Evolutionary conservation across 2,329 filamentous ascomycete species (phyloP).

Genomic region (Alternaria brassicae): DNA sequence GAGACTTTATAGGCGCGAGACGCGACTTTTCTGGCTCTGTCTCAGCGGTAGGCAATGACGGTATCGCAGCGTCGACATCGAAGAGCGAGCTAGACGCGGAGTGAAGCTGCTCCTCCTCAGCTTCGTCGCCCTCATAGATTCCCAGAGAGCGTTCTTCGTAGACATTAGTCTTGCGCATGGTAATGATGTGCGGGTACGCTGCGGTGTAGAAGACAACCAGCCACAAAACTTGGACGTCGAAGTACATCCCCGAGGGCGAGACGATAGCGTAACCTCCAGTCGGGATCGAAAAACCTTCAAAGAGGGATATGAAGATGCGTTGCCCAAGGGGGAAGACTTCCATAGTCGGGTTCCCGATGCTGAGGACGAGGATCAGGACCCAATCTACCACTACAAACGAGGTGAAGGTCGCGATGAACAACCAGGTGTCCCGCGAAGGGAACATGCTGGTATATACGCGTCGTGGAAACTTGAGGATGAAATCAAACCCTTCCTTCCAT

Average conservation of each 20-base stretch:
- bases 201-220: slow-evolving; percentile 32
- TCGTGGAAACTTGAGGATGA: slow-evolving; percentile 28
- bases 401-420: slow-evolving; percentile 28
- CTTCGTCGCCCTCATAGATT: slow-evolving; percentile 29
- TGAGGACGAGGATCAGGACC: slow-evolving; percentile 28
- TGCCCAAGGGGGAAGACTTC: slow-evolving; percentile 29
- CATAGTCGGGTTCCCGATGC: slow-evolving; percentile 32
- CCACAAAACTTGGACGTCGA: slow-evolving; percentile 32
- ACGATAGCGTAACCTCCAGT: slow-evolving; percentile 34
- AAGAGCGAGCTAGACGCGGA: slow-evolving; percentile 31
- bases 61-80: slow-evolving; percentile 22
- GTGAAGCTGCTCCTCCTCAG: slow-evolving; percentile 30
- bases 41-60: slow-evolving; percentile 16
- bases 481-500: slow-evolving; percentile 33
- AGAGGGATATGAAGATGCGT: slow-evolving; percentile 31
- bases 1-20: slow-evolving; percentile 10
- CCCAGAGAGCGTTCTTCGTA: slow-evolving; percentile 31
- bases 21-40: slow-evolving; percentile 12
- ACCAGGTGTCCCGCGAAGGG: slow-evolving; percentile 28
- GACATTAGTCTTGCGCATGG: slow-evolving; percentile 32
- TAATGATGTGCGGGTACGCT: slow-evolving; percentile 32
- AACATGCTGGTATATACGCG: slow-evolving; percentile 33
- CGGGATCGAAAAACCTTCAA: slow-evolving; percentile 33
- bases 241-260: slow-evolving; percentile 28
- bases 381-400: slow-evolving; percentile 29